phyloP scores from a whole-genome alignment of 306 rosid species.

The Vicia sativa region DNA sequence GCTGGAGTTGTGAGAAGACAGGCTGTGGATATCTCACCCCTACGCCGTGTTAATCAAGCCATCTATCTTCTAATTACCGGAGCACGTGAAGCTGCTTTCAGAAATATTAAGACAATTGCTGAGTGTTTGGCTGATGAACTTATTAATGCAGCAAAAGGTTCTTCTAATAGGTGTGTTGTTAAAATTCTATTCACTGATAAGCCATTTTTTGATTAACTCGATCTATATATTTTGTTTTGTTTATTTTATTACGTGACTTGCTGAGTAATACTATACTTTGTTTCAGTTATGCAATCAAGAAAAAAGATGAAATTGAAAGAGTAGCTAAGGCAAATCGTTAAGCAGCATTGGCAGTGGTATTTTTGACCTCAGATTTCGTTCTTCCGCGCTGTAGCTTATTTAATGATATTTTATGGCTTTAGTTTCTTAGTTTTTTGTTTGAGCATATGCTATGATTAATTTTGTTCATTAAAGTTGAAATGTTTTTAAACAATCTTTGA shows the following conservation, averaged over 20 bases:
- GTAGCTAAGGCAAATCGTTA: slow-evolving; percentile 78
- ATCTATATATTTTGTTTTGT: neutral
- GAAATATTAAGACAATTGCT: slow-evolving; percentile 68
- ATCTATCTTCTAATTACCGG: slow-evolving; percentile 65
- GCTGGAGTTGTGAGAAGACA: slow-evolving; percentile 77
- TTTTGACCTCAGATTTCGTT: slow-evolving; percentile 36
- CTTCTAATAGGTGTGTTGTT: slow-evolving; percentile 57
- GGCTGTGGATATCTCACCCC: slow-evolving; percentile 73
- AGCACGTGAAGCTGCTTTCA: slow-evolving; percentile 71
- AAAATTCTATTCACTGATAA: too few relatives aligned
- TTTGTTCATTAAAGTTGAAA: neutral
- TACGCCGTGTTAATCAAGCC: slow-evolving; percentile 70
- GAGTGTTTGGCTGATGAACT: slow-evolving; percentile 76
- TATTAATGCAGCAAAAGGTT: slow-evolving; percentile 71
- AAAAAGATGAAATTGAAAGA: slow-evolving; percentile 73
- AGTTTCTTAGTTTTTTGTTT: slow-evolving; percentile 17
- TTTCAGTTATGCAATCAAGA: slow-evolving; percentile 70
- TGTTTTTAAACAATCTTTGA: too few relatives aligned
- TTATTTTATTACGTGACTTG: neutral
- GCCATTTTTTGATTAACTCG: too few relatives aligned
- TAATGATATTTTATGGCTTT: neutral
- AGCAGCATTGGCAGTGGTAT: slow-evolving; percentile 25
- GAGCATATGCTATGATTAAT: neutral
- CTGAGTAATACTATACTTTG: neutral
- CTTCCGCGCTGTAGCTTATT: neutral